phyloP scores from a whole-genome alignment of 305 asterid genomes.

The Stenogyne calaminthoides region DNA sequence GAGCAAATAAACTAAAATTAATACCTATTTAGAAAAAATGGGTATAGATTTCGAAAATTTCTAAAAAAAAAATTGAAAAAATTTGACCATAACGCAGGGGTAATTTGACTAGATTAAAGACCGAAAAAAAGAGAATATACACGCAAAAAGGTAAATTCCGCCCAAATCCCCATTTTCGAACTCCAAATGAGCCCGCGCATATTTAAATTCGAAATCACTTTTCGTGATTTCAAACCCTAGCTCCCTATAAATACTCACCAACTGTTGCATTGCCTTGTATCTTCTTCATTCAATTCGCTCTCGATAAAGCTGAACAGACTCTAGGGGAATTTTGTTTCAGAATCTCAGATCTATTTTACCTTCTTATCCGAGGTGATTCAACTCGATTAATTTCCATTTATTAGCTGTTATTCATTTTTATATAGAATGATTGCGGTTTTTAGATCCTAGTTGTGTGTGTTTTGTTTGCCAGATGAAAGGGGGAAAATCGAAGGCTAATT shows the following conservation, averaged over 20 bases:
- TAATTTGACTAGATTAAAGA: too few species aligned
- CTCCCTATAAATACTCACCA: slow-evolving; percentile 6
- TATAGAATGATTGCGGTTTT: not conserved
- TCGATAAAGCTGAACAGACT: not conserved
- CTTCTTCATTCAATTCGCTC: not conserved
- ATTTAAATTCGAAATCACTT: not conserved
- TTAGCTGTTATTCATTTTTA: too few species aligned
- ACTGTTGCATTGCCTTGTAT: not conserved
- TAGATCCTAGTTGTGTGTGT: not conserved
- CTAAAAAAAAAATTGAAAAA: too few species aligned
- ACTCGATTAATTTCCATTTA: not conserved
- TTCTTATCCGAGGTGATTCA: not conserved
- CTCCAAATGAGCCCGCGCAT: not conserved
- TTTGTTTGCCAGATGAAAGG: slow-evolving; percentile 54
- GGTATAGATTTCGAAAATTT: too few species aligned
- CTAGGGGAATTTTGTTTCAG: not conserved
- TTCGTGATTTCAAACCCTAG: not conserved
- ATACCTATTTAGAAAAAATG: too few species aligned
- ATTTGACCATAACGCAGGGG: too few species aligned
- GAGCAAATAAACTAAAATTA: too few species aligned
- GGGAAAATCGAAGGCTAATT: slow-evolving; percentile 60
- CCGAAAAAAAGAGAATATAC: too few species aligned
- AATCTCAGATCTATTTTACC: not conserved
- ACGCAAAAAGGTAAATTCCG: too few species aligned
- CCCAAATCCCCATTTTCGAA: too few species aligned